A percentile compares a stretch with the other conserved stretches of the same genome.
Evolutionary conservation across 2,329 filamentous ascomycete genomes (phyloP).

Genomic region (Fusarium sp.): DNA sequence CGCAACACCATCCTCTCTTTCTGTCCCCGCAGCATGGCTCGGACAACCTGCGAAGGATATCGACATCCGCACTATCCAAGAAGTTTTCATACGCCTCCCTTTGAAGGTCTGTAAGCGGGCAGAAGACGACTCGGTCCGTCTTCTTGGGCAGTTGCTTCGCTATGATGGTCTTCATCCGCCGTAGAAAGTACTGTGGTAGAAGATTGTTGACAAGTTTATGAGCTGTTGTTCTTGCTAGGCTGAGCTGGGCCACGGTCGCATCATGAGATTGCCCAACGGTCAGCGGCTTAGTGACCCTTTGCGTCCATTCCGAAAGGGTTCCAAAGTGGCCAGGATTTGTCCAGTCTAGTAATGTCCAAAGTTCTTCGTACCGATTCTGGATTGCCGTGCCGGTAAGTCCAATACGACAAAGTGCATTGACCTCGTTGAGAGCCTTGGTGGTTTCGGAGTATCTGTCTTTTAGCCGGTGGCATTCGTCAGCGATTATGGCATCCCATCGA

Average conservation of each 20-base stretch:
- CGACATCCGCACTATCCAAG: slow-evolving; percentile 72
- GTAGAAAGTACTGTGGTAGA: slow-evolving; percentile 87
- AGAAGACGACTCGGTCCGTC: slow-evolving; percentile 93
- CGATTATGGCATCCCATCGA: slow-evolving; percentile 92
- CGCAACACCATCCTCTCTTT: slow-evolving; percentile 82
- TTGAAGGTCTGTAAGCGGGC: slow-evolving; percentile 85
- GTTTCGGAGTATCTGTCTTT: slow-evolving; percentile 82
- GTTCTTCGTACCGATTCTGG: slow-evolving; percentile 96
- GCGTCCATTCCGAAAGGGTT: slow-evolving; percentile 76
- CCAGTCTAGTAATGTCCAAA: slow-evolving; percentile 97
- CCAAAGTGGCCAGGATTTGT: slow-evolving; percentile 82
- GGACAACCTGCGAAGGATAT: slow-evolving; percentile 72
- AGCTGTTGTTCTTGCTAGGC: slow-evolving; percentile 81
- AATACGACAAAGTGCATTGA: slow-evolving; percentile 92
- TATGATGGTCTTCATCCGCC: slow-evolving; percentile 92
- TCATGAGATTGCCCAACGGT: slow-evolving; percentile 92
- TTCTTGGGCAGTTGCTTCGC: slow-evolving; percentile 94
- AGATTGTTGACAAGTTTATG: slow-evolving; percentile 86
- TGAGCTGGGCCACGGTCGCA: slow-evolving; percentile 83
- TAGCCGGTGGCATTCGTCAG: slow-evolving; percentile 91
- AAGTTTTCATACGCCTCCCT: slow-evolving; percentile 84
- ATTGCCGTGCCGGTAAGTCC: slow-evolving; percentile 96
- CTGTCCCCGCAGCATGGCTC: slow-evolving; percentile 74
- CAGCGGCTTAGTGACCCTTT: slow-evolving; percentile 79
- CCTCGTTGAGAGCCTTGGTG: slow-evolving; percentile 85